Evolutionary conservation across 768 basidiomycete species (phyloP).

Genomic region (Psilocybe cubensis): DNA sequence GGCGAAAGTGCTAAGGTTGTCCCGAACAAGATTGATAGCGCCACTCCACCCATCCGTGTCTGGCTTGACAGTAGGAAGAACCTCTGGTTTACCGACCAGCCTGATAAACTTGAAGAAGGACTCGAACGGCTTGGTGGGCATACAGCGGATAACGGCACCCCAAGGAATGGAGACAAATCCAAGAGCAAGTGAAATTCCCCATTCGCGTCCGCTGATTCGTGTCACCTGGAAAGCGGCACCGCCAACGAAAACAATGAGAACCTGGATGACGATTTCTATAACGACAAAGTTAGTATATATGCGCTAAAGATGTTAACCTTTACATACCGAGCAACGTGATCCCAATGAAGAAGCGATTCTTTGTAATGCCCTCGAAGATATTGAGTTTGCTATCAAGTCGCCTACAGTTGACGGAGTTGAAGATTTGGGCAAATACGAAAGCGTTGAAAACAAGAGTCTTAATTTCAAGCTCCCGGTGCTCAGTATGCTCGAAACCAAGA

Average conservation of each 20-base stretch:
- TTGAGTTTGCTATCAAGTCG: constrained; percentile 86
- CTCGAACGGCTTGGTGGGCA: constrained; percentile 84
- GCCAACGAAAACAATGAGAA: constrained; percentile 90
- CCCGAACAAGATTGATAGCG: constrained; percentile 81
- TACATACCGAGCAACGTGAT: constrained; percentile 86
- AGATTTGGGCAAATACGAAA: constrained; percentile 98
- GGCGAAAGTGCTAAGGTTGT: constrained; percentile 84
- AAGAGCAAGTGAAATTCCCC: constrained; percentile 91
- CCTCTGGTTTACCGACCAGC: constrained; percentile 65
- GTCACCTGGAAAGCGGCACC: constrained; percentile 92
- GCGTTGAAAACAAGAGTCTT: constrained; percentile 95
- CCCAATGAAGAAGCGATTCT: constrained; percentile 82
- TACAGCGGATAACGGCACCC: constrained; percentile 76
- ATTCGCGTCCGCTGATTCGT: constrained; percentile 77
- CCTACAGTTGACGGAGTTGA: constrained; percentile 92
- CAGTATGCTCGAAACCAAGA: constrained; percentile 54
- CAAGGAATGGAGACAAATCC: constrained; percentile 89
- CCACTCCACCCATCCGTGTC: constrained; percentile 74
- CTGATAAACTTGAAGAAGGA: constrained; percentile 47
- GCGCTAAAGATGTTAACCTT: constrained; percentile 1
- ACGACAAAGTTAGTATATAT: constrained; percentile 6
- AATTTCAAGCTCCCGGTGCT: constrained; percentile 50
- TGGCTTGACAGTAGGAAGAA: constrained; percentile 64
- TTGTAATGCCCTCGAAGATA: constrained; percentile 80
- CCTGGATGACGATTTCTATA: constrained; percentile 83